A percentile compares a stretch with the other conserved stretches of the same genome.
These are phyloP conservation scores for Penicillium parvum DNA, from an alignment of 495 filamentous ascomycete species.

Conservation along the genomic window DNA sequence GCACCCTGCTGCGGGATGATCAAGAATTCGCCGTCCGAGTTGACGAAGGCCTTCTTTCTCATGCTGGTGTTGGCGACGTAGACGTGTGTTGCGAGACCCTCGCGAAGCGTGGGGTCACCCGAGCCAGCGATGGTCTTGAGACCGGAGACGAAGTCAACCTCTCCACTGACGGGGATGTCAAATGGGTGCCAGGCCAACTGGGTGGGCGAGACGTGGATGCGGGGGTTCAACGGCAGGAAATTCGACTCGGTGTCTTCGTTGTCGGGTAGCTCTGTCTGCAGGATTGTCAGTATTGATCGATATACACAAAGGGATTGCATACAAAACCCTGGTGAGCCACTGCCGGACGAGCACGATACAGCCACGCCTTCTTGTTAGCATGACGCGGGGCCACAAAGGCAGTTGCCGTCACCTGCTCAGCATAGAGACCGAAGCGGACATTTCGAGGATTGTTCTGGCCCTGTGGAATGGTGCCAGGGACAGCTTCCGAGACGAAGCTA, in stretches of 20 bases:
- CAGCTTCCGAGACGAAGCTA: constrained; percentile 44
- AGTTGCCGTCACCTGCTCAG: constrained; percentile 45
- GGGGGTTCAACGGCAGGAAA: constrained; percentile 46
- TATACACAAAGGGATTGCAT: constrained; percentile 7
- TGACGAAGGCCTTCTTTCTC: constrained; percentile 43
- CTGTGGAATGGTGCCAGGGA: constrained; percentile 45
- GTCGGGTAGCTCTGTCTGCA: constrained; percentile 44
- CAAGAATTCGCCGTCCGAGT: constrained; percentile 48
- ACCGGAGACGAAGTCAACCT: constrained; percentile 43
- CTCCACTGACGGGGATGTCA: constrained; percentile 34
- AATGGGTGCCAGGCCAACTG: constrained; percentile 48
- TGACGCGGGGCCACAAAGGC: constrained; percentile 46
- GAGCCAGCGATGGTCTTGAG: constrained; percentile 48
- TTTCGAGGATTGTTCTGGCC: constrained; percentile 46
- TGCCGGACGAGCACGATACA: constrained; percentile 45
- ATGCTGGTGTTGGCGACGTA: constrained; percentile 44
- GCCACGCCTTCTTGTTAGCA: constrained; percentile 46
- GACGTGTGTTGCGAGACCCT: constrained; percentile 46
- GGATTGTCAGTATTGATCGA: constrained; percentile 8
- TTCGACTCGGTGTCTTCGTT: constrained; percentile 43
- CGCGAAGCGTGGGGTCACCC: constrained; percentile 46
- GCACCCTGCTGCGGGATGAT: constrained; percentile 46
- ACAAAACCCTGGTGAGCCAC: constrained; percentile 50
- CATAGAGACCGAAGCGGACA: constrained; percentile 45
- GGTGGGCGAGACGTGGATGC: constrained; percentile 59